These are phyloP conservation scores for Fusarium zealandicum DNA, from an alignment of 2,329 filamentous ascomycete species.

Conservation along the genomic window DNA sequence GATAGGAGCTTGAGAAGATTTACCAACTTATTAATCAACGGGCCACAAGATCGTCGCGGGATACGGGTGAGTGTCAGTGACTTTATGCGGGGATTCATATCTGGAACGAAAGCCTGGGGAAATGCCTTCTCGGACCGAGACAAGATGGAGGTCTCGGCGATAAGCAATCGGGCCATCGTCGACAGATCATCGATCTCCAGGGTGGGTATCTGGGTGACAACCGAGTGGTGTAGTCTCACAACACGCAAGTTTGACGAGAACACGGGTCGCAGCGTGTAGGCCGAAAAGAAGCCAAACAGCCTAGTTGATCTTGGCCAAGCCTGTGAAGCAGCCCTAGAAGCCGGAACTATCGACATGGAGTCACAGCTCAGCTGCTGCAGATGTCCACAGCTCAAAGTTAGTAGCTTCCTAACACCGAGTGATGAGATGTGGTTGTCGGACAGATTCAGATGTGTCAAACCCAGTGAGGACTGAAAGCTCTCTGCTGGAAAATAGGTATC, in stretches of 20 bases:
- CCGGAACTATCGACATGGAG: constrained; percentile 45
- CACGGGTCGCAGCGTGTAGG: constrained; percentile 60
- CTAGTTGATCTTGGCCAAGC: constrained; percentile 43
- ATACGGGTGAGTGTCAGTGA: constrained; percentile 62
- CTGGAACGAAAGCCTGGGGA: constrained; percentile 58
- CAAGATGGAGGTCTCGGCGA: constrained; percentile 56
- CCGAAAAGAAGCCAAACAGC: constrained; percentile 53
- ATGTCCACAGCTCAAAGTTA: constrained; percentile 54
- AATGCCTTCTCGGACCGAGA: constrained; percentile 55
- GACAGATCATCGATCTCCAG: constrained; percentile 50
- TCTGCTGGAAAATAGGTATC: constrained; percentile 30
- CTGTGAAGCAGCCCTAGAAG: constrained; percentile 5
- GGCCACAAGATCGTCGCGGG: constrained; percentile 61
- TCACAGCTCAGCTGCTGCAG: constrained; percentile 63
- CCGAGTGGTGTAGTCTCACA: constrained; percentile 65
- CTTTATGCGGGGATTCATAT: constrained; percentile 63
- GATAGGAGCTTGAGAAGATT: constrained; percentile 56
- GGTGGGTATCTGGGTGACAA: constrained; percentile 63
- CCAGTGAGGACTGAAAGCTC: constrained; percentile 32
- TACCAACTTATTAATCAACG: constrained; percentile 56
- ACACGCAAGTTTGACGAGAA: constrained; percentile 60
- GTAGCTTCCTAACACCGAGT: constrained; percentile 51
- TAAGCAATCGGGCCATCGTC: constrained; percentile 46
- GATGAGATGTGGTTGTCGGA: constrained; percentile 58
- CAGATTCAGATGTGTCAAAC: constrained; percentile 63